phyloP scores from a whole-genome alignment of 2,329 filamentous ascomycete species.

The Aspergillus udagawae region DNA sequence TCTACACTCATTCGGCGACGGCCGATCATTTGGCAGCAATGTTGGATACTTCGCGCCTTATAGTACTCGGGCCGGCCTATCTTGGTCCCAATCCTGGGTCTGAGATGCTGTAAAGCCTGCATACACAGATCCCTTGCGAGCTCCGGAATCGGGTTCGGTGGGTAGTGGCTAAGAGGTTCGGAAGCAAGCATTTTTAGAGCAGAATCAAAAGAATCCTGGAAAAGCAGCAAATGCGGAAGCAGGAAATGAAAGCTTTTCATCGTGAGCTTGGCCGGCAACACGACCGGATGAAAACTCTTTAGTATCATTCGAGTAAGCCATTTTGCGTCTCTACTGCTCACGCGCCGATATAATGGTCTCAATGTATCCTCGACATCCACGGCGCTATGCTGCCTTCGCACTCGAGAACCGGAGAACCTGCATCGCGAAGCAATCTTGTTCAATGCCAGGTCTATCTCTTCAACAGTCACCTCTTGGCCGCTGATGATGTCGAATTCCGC shows the following conservation, averaged over 20 bases:
- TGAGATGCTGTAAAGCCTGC: slow-evolving; percentile 43
- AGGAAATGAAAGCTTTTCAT: slow-evolving; percentile 63
- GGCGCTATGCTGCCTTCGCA: slow-evolving; percentile 44
- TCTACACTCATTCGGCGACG: slow-evolving; percentile 67
- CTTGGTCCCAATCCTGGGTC: slow-evolving; percentile 58
- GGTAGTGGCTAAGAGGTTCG: slow-evolving; percentile 33
- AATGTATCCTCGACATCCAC: slow-evolving; percentile 48
- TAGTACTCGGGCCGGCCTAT: slow-evolving; percentile 61
- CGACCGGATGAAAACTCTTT: slow-evolving; percentile 68
- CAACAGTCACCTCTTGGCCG: slow-evolving; percentile 55
- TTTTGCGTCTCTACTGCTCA: slow-evolving; percentile 70
- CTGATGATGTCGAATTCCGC: slow-evolving; percentile 48
- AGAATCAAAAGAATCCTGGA: slow-evolving; percentile 64
- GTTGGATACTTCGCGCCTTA: slow-evolving; percentile 67
- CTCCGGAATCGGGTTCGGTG: slow-evolving; percentile 31
- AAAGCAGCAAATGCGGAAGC: slow-evolving; percentile 64
- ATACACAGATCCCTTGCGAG: slow-evolving; percentile 26
- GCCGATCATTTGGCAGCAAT: slow-evolving; percentile 64
- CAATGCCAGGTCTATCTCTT: slow-evolving; percentile 67
- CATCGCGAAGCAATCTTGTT: slow-evolving; percentile 64
- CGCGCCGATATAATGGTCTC: slow-evolving; percentile 53
- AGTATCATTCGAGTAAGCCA: slow-evolving; percentile 81
- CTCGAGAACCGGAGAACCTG: slow-evolving; percentile 64
- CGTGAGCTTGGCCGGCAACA: slow-evolving; percentile 55
- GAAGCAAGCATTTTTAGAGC: slow-evolving; percentile 54